phyloP scores from a whole-genome alignment of 352 stramenopile species.

The Pythium rhizo-oryzae region DNA sequence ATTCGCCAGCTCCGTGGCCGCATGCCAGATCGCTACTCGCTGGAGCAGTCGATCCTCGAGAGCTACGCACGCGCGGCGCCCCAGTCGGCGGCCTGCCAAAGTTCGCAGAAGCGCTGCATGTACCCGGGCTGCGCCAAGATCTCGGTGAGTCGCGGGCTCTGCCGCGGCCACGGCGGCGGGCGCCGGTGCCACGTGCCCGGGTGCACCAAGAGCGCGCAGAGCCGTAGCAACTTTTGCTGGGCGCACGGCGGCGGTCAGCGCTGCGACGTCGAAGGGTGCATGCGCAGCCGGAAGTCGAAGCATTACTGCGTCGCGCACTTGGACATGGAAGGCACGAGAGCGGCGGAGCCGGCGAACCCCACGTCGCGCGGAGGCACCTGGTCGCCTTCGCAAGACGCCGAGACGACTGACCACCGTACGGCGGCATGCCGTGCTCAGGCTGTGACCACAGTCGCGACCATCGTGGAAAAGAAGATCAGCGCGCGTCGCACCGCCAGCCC shows the following conservation, averaged over 20 bases:
- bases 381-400: neutral
- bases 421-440: neutral
- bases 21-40: neutral
- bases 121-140: constrained; percentile 64
- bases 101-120: constrained; percentile 63
- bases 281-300: constrained; percentile 69
- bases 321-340: constrained; percentile 12
- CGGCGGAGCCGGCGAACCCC: too few relatives aligned
- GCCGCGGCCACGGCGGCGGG: constrained; percentile 65
- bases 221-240: constrained; percentile 69
- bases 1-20: constrained; percentile 8
- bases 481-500: neutral
- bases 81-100: constrained; percentile 56
- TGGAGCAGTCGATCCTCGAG: constrained; percentile 33
- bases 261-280: constrained; percentile 64
- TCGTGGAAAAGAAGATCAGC: neutral
- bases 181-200: constrained; percentile 61
- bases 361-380: neutral
- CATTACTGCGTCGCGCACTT: constrained; percentile 66
- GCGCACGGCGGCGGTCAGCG: constrained; percentile 68
- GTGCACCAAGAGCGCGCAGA: constrained; percentile 74
- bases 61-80: constrained; percentile 43
- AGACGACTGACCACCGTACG: neutral
- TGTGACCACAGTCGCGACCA: too few relatives aligned
- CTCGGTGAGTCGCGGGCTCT: constrained; percentile 65